Evolutionary conservation across 2,329 filamentous ascomycete genomes (phyloP).

Genomic region (Aschersonia sp.): DNA sequence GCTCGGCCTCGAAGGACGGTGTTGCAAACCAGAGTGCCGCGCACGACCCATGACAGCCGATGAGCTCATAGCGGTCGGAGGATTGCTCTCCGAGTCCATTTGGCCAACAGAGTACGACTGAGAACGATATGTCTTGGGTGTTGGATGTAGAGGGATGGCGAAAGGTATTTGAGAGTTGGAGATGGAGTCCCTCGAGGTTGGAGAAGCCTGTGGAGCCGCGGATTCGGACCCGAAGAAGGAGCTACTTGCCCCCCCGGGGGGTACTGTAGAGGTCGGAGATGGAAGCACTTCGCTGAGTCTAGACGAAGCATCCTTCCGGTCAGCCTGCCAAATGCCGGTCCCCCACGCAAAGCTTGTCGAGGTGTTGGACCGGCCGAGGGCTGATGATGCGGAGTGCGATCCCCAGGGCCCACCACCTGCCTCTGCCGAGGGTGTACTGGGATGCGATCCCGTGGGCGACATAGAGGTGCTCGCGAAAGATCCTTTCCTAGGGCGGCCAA

Average conservation of each 20-base stretch:
- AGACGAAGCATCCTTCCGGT: constrained; percentile 65
- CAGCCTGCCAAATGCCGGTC: constrained; percentile 70
- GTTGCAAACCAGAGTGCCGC: constrained; percentile 56
- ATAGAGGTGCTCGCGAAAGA: constrained; percentile 66
- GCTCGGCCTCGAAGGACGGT: constrained; percentile 66
- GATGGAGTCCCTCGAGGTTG: constrained; percentile 34
- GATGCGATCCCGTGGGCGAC: constrained; percentile 67
- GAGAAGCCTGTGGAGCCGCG: constrained; percentile 32
- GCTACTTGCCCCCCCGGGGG: constrained; percentile 24
- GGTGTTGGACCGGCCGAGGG: constrained; percentile 29
- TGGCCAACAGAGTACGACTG: constrained; percentile 95
- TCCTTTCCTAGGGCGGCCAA: constrained; percentile 53
- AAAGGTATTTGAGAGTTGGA: constrained; percentile 63
- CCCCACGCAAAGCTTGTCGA: constrained; percentile 47
- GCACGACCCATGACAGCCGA: constrained; percentile 37
- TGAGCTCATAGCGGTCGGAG: constrained; percentile 25
- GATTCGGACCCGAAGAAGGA: constrained; percentile 36
- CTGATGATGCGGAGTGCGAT: constrained; percentile 32
- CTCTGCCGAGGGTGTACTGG: constrained; percentile 64
- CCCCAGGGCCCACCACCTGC: constrained; percentile 36
- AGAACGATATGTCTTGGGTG: constrained; percentile 83
- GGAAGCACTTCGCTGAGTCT: constrained; percentile 60
- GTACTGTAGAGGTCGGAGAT: constrained; percentile 53
- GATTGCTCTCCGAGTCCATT: constrained; percentile 51
- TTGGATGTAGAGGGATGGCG: constrained; percentile 75